A percentile compares a stretch with the other conserved stretches of the same genome.
phyloP scores from a whole-genome alignment of 352 stramenopile species.

The Globisporangium rhizosaccharum region DNA sequence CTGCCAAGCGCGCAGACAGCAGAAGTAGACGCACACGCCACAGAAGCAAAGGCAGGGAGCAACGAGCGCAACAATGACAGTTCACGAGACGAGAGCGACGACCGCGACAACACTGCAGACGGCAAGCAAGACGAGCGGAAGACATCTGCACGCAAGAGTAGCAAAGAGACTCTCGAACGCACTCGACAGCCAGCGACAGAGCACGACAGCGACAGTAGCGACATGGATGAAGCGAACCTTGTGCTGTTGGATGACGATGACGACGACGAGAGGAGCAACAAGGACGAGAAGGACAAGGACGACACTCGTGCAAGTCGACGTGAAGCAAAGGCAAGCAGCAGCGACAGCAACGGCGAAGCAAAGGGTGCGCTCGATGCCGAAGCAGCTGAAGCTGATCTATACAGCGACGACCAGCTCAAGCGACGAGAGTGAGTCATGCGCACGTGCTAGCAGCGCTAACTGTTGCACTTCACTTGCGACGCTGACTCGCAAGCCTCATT shows the following conservation, averaged over 20 bases:
- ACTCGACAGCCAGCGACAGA: neutral
- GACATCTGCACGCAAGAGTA: neutral
- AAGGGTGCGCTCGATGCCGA: neutral
- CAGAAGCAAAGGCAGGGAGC: too few species aligned
- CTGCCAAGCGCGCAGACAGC: too few species aligned
- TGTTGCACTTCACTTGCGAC: neutral
- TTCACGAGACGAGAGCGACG: too few species aligned
- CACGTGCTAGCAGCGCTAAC: too few species aligned
- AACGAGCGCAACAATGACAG: too few species aligned
- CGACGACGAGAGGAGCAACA: neutral
- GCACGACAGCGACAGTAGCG: neutral
- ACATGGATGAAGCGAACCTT: constrained; percentile 6
- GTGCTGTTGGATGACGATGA: constrained; percentile 3
- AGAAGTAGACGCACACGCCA: too few species aligned
- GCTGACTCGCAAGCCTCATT: neutral
- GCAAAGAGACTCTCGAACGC: neutral
- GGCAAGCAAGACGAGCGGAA: neutral
- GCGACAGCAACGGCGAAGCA: neutral
- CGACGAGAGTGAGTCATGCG: too few species aligned
- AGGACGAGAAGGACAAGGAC: neutral
- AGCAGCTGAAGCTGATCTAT: constrained; percentile 4
- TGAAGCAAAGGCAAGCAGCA: neutral
- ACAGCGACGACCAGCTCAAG: neutral
- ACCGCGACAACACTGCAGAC: too few species aligned
- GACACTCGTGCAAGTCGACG: too few species aligned